Evolutionary conservation across 257 asterid genomes (phyloP).

Genomic region (Solanum clarkiae): DNA sequence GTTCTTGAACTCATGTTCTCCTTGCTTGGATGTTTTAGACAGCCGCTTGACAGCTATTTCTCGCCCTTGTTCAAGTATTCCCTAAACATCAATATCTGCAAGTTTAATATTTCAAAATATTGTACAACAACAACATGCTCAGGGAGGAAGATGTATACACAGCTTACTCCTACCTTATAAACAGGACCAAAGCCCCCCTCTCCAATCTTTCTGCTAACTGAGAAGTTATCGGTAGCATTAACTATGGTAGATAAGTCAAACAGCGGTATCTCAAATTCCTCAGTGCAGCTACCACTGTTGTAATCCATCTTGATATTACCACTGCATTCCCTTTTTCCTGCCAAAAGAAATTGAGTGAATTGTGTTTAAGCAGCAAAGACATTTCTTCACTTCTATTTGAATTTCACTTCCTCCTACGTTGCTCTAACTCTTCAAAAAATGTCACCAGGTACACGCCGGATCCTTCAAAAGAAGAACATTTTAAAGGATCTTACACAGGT

Average conservation of each 20-base stretch:
- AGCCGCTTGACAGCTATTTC: slow-evolving; percentile 49
- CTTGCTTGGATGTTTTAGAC: slow-evolving; percentile 36
- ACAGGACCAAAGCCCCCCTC: slow-evolving; percentile 63
- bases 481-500: too few relatives aligned
- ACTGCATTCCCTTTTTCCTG: background rate
- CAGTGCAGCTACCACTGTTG: background rate
- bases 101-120: background rate
- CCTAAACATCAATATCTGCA: slow-evolving; percentile 13
- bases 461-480: too few relatives aligned
- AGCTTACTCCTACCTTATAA: slow-evolving; percentile 19
- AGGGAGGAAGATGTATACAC: background rate
- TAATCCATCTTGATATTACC: background rate
- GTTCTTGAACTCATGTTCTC: slow-evolving; percentile 42
- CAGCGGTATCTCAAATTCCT: slow-evolving; percentile 28
- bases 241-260: slow-evolving; percentile 16
- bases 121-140: background rate
- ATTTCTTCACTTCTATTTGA: background rate
- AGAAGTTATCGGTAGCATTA: slow-evolving; percentile 31
- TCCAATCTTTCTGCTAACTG: slow-evolving; percentile 31
- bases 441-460: too few relatives aligned
- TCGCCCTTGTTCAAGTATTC: slow-evolving; percentile 20
- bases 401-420: background rate
- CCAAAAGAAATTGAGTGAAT: background rate
- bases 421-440: too few relatives aligned
- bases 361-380: background rate